Conservation (phyloP, 495 filamentous ascomycete species). For the Xylaria curta region DNA sequence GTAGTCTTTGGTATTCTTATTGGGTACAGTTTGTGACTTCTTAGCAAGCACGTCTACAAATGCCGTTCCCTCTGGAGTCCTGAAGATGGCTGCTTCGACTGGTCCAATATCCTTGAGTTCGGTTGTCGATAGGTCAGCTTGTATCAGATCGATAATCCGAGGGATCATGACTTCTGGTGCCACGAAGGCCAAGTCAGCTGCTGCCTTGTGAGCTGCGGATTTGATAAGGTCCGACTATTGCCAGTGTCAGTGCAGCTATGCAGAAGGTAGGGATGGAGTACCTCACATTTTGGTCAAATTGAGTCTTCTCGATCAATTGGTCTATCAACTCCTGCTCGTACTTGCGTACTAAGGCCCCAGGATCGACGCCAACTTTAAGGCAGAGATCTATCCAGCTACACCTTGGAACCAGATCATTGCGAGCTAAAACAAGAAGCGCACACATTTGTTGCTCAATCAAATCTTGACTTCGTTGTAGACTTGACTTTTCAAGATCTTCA, state of each 20-base stretch:
- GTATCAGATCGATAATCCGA: conserved; percentile 74
- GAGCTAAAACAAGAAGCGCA: conserved; percentile 76
- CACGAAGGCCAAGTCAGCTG: conserved; percentile 91
- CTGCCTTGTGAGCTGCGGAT: conserved; percentile 76
- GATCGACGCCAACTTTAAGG: conserved; percentile 77
- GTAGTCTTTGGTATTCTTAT: conserved; percentile 89
- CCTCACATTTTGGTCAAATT: conserved; percentile 55
- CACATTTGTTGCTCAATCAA: conserved; percentile 69
- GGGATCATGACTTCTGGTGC: conserved; percentile 83
- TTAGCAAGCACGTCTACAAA: conserved; percentile 90
- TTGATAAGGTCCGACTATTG: conserved; percentile 54
- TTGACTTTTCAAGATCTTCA: conserved; percentile 46
- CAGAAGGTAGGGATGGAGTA: neutral
- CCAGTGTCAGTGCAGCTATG: conserved; percentile 30
- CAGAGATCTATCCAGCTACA: conserved; percentile 88
- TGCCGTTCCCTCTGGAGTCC: conserved; percentile 81
- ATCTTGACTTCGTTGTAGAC: conserved; percentile 46
- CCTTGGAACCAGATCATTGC: conserved; percentile 76
- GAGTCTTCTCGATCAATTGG: conserved; percentile 56
- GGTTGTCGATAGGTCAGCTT: conserved; percentile 68
- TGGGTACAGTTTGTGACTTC: conserved; percentile 69
- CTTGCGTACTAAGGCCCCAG: conserved; percentile 72
- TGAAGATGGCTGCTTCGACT: conserved; percentile 87
- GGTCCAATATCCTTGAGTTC: conserved; percentile 75
- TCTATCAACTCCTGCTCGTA: conserved; percentile 53